phyloP scores from a whole-genome alignment of 2,329 filamentous ascomycete species.

The Dactylellina parvicollis region DNA sequence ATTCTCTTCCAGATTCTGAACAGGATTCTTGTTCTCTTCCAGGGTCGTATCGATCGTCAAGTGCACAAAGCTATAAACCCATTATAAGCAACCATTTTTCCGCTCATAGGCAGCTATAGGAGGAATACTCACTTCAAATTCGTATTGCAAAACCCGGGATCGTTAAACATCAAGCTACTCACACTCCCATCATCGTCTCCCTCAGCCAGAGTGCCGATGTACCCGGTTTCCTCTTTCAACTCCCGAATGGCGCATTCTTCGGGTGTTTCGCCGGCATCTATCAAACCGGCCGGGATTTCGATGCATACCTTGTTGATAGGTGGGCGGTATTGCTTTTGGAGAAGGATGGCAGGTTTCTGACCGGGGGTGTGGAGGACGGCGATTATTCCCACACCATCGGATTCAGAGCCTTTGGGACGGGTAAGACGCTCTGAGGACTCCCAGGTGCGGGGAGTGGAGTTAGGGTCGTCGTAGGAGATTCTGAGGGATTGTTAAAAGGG shows the following conservation, averaged over 20 bases:
- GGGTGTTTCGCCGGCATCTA: conserved; percentile 71
- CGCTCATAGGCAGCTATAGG: not conserved
- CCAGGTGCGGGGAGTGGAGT: conserved; percentile 71
- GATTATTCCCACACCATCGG: conserved; percentile 78
- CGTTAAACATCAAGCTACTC: conserved; percentile 59
- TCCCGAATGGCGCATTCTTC: conserved; percentile 72
- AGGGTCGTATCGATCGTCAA: conserved; percentile 64
- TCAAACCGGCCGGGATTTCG: conserved; percentile 72
- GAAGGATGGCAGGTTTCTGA: conserved; percentile 64
- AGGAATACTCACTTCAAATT: conserved; percentile 55
- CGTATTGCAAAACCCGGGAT: conserved; percentile 56
- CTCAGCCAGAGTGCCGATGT: conserved; percentile 66
- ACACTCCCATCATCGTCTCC: conserved; percentile 55
- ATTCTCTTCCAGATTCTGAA: conserved; percentile 65
- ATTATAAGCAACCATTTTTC: not conserved
- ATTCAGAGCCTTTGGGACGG: conserved; percentile 69
- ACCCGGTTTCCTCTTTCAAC: conserved; percentile 74
- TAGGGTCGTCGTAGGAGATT: conserved; percentile 72
- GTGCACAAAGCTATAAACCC: conserved; percentile 62
- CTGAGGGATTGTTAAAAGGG: conserved; percentile 56
- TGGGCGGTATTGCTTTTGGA: conserved; percentile 75
- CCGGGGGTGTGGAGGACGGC: conserved; percentile 70
- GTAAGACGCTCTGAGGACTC: conserved; percentile 78
- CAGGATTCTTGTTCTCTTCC: conserved; percentile 64
- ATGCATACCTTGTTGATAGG: conserved; percentile 71